Evolutionary conservation across 2,329 filamentous ascomycete genomes (phyloP), one percentile per base, ranked within the genome.

Genomic region (Trichoderma koningiopsis): DNA sequence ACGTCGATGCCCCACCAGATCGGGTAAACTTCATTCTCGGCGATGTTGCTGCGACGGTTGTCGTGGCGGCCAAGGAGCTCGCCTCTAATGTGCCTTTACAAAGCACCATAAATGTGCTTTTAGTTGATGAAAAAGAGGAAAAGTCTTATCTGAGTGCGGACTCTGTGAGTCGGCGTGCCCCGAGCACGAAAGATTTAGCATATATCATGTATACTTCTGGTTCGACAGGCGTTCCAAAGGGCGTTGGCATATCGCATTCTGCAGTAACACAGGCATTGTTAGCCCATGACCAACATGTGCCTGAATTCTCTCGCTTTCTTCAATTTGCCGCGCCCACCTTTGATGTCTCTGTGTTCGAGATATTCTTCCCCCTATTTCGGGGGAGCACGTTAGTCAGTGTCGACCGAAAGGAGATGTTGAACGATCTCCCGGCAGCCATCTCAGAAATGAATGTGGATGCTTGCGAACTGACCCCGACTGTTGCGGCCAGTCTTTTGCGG

Each of bases 141-240:
- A 47, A 68, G 29, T 27, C 31, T 40, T 7, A 53, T 37, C 43
- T 60, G 56, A 40, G 35, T n/a, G 59, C 27, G 16, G 63, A 64
- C 53, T 70, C 53, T 6, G 52, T 29, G 43, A 71, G 31, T 14
- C 70, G 72, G 65, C 72, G 74, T 69, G 60, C 58, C 27, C 71
- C 75, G n/a, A 62, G 52, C 1, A 75, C 80, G 0, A 75, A 81
- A 1, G 81, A 86, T 70, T 78, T 94, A 29, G 93, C 94, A 29
- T 97, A 97, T 81, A 88, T 97, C 70, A 94, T 97, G 89, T 97
- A 97, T 78, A 97, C 94, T 0, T 96, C 93, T 57, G 94, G 94
- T 3, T 96, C 93, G 5, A 97, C 94, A 0, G 94, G 94, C 14
- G 88, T 89, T 5, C 94, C 94, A 0, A 97, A 97, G 81, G 94